These are phyloP conservation scores for Colletotrichum tropicale DNA, from an alignment of 2,329 filamentous ascomycete genomes.

Conservation along the genomic window DNA sequence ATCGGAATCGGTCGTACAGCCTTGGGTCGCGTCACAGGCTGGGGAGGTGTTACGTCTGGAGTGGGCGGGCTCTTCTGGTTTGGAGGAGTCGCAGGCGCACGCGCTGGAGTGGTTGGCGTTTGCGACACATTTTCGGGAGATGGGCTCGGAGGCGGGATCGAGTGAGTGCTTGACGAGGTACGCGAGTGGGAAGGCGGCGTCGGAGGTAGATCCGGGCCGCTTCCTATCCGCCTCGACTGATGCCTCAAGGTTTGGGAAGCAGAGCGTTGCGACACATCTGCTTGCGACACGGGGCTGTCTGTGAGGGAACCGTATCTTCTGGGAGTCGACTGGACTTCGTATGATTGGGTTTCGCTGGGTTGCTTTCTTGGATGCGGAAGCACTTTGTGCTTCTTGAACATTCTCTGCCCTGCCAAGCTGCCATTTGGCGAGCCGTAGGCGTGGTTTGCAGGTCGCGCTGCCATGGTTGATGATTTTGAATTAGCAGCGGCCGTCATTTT, in stretches of 20 bases:
- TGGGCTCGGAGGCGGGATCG: slow-evolving; percentile 46
- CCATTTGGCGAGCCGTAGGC: slow-evolving; percentile 28
- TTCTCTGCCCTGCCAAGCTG: slow-evolving; percentile 34
- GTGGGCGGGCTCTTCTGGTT: slow-evolving; percentile 74
- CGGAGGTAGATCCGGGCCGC: slow-evolving; percentile 60
- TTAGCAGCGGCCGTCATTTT: slow-evolving; percentile 29
- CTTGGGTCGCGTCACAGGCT: slow-evolving; percentile 47
- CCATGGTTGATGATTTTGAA: slow-evolving; percentile 34
- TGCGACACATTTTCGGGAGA: slow-evolving; percentile 40
- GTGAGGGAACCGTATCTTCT: slow-evolving; percentile 21
- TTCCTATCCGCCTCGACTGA: slow-evolving; percentile 44
- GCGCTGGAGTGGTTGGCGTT: slow-evolving; percentile 41
- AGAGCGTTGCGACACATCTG: slow-evolving; percentile 34
- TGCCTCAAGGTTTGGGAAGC: slow-evolving; percentile 45
- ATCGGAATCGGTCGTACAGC: slow-evolving; percentile 49
- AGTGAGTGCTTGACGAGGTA: slow-evolving; percentile 57
- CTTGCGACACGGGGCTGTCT: neutral
- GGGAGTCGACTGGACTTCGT: slow-evolving; percentile 17
- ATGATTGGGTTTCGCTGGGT: neutral
- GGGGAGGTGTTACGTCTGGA: slow-evolving; percentile 76
- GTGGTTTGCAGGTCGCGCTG: slow-evolving; percentile 32
- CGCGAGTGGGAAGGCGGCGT: slow-evolving; percentile 67
- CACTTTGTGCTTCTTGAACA: slow-evolving; percentile 52
- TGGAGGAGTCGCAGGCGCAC: slow-evolving; percentile 62
- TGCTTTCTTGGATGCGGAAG: slow-evolving; percentile 39